phyloP scores from a whole-genome alignment of 768 basidiomycete species.

The Bullera alba region DNA sequence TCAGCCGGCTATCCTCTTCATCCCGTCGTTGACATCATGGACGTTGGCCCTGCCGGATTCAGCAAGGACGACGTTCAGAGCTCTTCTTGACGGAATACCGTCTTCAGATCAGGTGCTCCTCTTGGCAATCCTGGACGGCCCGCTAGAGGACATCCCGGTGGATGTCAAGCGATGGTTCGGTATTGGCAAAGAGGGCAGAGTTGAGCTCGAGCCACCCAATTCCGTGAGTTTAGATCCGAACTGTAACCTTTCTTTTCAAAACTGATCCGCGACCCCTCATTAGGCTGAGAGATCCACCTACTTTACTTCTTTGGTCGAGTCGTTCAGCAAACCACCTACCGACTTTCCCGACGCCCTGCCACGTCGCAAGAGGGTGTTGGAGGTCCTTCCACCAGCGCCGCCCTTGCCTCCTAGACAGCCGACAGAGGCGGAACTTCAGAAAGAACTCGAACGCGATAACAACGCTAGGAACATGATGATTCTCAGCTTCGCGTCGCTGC shows the following conservation, averaged over 20 bases:
- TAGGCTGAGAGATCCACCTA: constrained; percentile 61
- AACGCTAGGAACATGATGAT: constrained; percentile 71
- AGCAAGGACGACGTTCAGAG: constrained; percentile 71
- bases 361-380: constrained; percentile 73
- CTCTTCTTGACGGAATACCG: constrained; percentile 82
- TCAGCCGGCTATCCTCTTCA: constrained; percentile 90
- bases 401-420: constrained; percentile 79
- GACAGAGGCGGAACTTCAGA: constrained; percentile 68
- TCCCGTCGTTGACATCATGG: constrained; percentile 83
- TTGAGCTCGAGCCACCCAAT: constrained; percentile 57
- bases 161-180: constrained; percentile 95
- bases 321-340: constrained; percentile 68
- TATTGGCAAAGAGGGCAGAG: constrained; percentile 60
- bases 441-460: constrained; percentile 76
- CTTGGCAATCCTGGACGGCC: constrained; percentile 78
- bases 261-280: neutral
- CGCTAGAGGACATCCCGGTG: constrained; percentile 59
- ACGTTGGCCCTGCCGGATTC: constrained; percentile 76
- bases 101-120: constrained; percentile 91
- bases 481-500: constrained; percentile 80
- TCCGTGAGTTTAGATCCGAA: constrained; percentile 27
- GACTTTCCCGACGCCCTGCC: constrained; percentile 84
- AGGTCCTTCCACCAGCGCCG: constrained; percentile 79
- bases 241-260: neutral
- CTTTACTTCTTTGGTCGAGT: constrained; percentile 65